Evolutionary conservation across 2,329 filamentous ascomycete genomes (phyloP).

Genomic region (Diaporthe caulivora): DNA sequence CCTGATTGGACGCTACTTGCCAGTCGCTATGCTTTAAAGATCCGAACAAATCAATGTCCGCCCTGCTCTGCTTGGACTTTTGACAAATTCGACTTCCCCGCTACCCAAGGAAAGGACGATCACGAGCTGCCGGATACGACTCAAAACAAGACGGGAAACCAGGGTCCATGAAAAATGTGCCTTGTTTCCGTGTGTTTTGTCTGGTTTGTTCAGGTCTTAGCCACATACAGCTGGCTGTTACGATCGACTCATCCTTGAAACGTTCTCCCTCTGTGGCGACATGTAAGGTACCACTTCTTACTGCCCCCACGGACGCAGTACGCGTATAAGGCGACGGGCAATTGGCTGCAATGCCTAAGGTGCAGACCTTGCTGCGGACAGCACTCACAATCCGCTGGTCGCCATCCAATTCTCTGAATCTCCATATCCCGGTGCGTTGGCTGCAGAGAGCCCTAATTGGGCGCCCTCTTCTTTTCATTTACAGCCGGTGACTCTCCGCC

Average conservation of each 20-base stretch:
- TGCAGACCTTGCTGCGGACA: neutral
- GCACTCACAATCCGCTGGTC: constrained; percentile 9
- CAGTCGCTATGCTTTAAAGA: neutral
- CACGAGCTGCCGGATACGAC: neutral
- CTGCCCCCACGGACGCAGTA: constrained; percentile 36
- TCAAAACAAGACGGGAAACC: constrained; percentile 11
- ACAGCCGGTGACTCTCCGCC: neutral
- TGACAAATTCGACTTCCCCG: constrained; percentile 22
- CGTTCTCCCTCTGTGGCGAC: constrained; percentile 10
- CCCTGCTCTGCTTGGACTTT: neutral
- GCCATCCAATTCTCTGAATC: constrained; percentile 11
- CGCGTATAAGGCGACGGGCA: neutral
- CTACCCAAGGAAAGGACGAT: constrained; percentile 6
- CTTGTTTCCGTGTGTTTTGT: constrained; percentile 14
- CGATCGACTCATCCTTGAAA: constrained; percentile 25
- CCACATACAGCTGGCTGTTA: constrained; percentile 3
- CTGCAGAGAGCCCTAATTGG: constrained; percentile 18
- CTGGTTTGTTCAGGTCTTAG: constrained; percentile 21
- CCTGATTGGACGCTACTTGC: constrained; percentile 6
- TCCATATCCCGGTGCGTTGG: neutral
- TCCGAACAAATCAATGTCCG: constrained; percentile 11
- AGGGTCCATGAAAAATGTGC: neutral
- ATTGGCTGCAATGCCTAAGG: constrained; percentile 14
- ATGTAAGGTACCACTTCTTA: constrained; percentile 17
- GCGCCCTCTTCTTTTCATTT: neutral